phyloP scores from a whole-genome alignment of 2,329 filamentous ascomycete species.

The Penicillium expansum region DNA sequence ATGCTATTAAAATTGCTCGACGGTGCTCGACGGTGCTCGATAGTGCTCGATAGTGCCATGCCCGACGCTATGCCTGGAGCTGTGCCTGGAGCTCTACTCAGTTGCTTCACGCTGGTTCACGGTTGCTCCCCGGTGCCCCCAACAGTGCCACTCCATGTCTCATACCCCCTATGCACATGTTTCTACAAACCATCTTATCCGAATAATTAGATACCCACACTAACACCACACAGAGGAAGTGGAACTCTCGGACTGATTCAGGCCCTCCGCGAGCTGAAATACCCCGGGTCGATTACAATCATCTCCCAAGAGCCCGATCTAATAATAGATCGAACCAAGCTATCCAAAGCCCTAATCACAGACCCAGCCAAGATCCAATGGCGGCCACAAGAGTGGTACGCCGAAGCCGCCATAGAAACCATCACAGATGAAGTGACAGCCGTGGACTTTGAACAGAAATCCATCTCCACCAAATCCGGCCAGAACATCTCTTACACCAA shows the following conservation, averaged over 20 bases:
- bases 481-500: slow-evolving; percentile 76
- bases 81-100: too few relatives aligned
- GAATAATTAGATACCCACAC: background rate
- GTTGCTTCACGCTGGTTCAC: too few relatives aligned
- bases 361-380: slow-evolving; percentile 76
- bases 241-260: slow-evolving; percentile 80
- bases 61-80: too few relatives aligned
- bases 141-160: background rate
- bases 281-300: slow-evolving; percentile 73
- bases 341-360: slow-evolving; percentile 87
- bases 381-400: slow-evolving; percentile 76
- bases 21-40: background rate
- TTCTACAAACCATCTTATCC: background rate
- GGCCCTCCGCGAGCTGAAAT: slow-evolving; percentile 77
- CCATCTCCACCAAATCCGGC: slow-evolving; percentile 71
- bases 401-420: slow-evolving; percentile 56
- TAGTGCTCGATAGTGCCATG: too few relatives aligned
- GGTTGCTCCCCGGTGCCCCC: background rate
- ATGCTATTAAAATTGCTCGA: too few relatives aligned
- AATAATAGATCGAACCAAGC: slow-evolving; percentile 89
- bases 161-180: background rate
- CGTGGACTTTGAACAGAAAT: slow-evolving; percentile 73
- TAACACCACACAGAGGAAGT: slow-evolving; percentile 59
- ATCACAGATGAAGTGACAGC: slow-evolving; percentile 62
- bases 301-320: slow-evolving; percentile 80